A percentile compares a stretch with the other conserved stretches of the same genome.
Evolutionary conservation across 2,329 filamentous ascomycete genomes (phyloP).

Genomic region (Graphilbum ipis-grandicollis): DNA sequence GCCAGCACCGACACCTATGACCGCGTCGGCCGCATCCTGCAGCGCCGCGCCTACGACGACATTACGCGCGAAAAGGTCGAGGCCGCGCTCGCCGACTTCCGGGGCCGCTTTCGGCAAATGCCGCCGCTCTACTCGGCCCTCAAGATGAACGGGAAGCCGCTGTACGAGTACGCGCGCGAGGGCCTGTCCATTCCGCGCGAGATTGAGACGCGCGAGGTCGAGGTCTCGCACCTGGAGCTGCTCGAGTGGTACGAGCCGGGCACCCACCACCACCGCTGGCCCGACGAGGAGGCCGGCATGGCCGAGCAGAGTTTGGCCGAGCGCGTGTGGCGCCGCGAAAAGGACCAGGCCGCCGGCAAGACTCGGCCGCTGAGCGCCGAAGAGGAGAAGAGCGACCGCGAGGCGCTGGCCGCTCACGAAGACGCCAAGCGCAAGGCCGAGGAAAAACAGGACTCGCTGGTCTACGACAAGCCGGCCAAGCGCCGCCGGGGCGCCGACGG

Average conservation of each 20-base stretch:
- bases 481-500: conserved; percentile 13
- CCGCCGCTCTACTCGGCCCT: conserved; percentile 87
- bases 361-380: conserved; percentile 27
- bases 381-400: conserved; percentile 35
- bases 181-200: conserved; percentile 74
- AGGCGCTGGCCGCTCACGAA: conserved; percentile 37
- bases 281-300: conserved; percentile 56
- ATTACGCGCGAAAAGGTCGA: conserved; percentile 67
- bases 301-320: conserved; percentile 64
- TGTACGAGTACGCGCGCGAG: conserved; percentile 91
- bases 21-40: conserved; percentile 64
- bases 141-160: conserved; percentile 80
- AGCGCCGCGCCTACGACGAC: conserved; percentile 57
- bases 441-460: conserved; percentile 37
- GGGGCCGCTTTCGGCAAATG: conserved; percentile 72
- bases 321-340: conserved; percentile 48
- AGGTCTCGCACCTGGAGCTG: conserved; percentile 61
- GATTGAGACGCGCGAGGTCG: conserved; percentile 65
- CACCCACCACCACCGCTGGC: conserved; percentile 63
- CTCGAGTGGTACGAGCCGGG: conserved; percentile 75
- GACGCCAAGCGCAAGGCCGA: conserved; percentile 40
- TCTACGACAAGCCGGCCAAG: conserved; percentile 29
- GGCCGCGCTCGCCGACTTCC: conserved; percentile 55
- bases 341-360: conserved; percentile 31
- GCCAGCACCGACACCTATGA: conserved; percentile 90